Percentiles rank a stretch among this genome's conserved stretches.
These are phyloP conservation scores for Mucor lusitanicus DNA, from an alignment of 371 early-diverging fungal species.

Conservation along the genomic window DNA sequence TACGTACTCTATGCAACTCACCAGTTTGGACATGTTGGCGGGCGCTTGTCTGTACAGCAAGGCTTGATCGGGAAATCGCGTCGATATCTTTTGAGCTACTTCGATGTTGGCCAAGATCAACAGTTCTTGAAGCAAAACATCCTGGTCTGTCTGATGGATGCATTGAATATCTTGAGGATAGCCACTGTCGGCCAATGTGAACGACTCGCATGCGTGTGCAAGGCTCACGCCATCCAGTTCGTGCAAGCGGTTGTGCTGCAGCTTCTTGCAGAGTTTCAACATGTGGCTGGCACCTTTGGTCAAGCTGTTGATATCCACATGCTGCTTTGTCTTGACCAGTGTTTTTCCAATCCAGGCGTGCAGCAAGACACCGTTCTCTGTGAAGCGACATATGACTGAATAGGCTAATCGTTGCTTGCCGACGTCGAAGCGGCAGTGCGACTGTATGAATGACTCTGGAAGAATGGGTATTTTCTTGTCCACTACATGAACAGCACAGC, in stretches of 20 bases:
- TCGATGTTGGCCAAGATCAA: constrained; percentile 34
- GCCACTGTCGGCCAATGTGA: constrained; percentile 29
- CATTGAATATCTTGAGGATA: constrained; percentile 24
- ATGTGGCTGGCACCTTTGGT: constrained; percentile 2
- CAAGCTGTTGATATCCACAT: constrained; percentile 16
- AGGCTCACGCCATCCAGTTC: constrained; percentile 16
- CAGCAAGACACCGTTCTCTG: constrained; percentile 52
- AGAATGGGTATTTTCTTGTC: constrained; percentile 87
- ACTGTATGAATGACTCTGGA: constrained; percentile 74
- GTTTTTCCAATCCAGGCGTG: constrained; percentile 59
- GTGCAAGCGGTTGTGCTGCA: constrained; percentile 18
- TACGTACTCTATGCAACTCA: not conserved
- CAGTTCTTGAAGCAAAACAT: constrained; percentile 29
- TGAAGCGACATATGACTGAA: constrained; percentile 71
- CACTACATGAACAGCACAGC: constrained; percentile 80
- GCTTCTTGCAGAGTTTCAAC: constrained; percentile 16
- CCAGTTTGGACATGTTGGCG: constrained; percentile 19
- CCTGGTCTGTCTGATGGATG: constrained; percentile 9
- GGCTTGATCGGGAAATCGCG: constrained; percentile 38
- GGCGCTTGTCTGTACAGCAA: constrained; percentile 32
- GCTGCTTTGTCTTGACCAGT: constrained; percentile 67
- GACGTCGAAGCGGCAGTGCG: constrained; percentile 72
- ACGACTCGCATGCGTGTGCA: constrained; percentile 4
- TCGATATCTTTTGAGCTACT: constrained; percentile 38
- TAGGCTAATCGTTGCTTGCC: constrained; percentile 55